Evolutionary conservation across 805 yeast species (phyloP).

Genomic region (Myxozyma monticola): DNA sequence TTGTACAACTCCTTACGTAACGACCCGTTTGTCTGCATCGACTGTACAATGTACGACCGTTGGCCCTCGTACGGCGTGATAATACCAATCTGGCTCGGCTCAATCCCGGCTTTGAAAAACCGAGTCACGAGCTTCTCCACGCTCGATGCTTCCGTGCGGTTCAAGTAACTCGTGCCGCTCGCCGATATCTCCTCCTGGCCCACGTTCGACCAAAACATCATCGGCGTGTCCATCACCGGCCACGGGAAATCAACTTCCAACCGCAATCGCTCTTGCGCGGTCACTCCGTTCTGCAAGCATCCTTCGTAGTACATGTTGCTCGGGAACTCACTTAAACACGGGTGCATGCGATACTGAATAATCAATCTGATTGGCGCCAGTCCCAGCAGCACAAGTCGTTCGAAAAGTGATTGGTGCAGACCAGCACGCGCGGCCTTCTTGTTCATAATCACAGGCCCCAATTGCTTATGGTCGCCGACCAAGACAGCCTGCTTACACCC

Average conservation of each 20-base stretch:
- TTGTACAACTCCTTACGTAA: constrained; percentile 63
- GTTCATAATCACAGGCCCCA: constrained; percentile 87
- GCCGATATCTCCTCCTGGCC: constrained; percentile 87
- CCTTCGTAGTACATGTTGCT: constrained; percentile 94
- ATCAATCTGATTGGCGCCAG: constrained; percentile 82
- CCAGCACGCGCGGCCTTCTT: constrained; percentile 85
- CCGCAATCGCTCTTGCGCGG: constrained; percentile 65
- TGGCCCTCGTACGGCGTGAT: constrained; percentile 96
- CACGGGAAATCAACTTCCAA: constrained; percentile 72
- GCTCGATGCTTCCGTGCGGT: constrained; percentile 86
- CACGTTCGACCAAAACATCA: constrained; percentile 92
- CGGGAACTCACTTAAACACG: constrained; percentile 80
- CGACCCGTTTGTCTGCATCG: constrained; percentile 71
- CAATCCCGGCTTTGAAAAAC: constrained; percentile 72
- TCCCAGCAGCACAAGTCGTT: constrained; percentile 77
- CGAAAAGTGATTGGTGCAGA: constrained; percentile 80
- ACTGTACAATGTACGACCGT: constrained; percentile 74
- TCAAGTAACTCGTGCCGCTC: constrained; percentile 77
- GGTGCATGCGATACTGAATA: constrained; percentile 95
- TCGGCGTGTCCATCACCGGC: constrained; percentile 82
- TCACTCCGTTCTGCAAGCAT: constrained; percentile 85
- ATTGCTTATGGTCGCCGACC: constrained; percentile 95
- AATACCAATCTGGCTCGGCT: constrained; percentile 82
- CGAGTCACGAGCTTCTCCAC: constrained; percentile 75
- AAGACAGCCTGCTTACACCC: constrained; percentile 87